A percentile compares a stretch with the other conserved stretches of the same genome.
phyloP scores from a whole-genome alignment of 2,329 filamentous ascomycete genomes.

The Phyllosticta citrichinensis region DNA sequence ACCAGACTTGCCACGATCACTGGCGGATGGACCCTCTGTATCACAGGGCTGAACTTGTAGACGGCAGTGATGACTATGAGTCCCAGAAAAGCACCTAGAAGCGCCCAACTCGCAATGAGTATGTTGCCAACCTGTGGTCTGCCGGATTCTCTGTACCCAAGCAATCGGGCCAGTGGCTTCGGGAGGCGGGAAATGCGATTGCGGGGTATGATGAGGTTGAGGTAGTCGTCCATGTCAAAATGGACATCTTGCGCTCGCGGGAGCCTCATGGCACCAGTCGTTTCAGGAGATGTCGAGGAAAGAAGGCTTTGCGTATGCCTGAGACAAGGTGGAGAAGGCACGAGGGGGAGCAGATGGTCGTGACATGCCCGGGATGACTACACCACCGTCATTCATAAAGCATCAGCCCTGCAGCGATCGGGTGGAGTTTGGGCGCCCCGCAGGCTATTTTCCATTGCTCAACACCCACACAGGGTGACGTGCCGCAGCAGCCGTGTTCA shows the following conservation, averaged over 20 bases:
- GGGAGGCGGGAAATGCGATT: conserved; percentile 58
- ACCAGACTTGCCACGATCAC: conserved; percentile 35
- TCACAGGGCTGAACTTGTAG: conserved; percentile 29
- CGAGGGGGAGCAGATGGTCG: neutral
- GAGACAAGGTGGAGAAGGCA: neutral
- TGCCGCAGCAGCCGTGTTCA: neutral
- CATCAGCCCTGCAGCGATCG: neutral
- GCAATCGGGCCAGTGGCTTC: conserved; percentile 53
- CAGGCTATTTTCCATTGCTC: neutral
- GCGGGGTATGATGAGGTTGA: conserved; percentile 60
- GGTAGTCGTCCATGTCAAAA: conserved; percentile 66
- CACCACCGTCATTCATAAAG: neutral
- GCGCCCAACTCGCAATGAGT: conserved; percentile 32
- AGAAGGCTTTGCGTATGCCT: neutral
- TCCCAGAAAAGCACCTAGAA: conserved; percentile 35
- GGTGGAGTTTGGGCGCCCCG: neutral
- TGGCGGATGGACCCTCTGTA: conserved; percentile 31
- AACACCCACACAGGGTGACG: neutral
- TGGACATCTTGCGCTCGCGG: conserved; percentile 24
- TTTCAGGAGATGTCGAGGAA: neutral
- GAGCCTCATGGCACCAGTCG: conserved; percentile 2
- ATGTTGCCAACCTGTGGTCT: conserved; percentile 32
- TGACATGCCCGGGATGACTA: neutral
- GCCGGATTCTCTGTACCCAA: conserved; percentile 38
- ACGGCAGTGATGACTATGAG: conserved; percentile 33